phyloP scores from a whole-genome alignment of 1,284 basidiomycete species.

The Puccinia hordei region DNA sequence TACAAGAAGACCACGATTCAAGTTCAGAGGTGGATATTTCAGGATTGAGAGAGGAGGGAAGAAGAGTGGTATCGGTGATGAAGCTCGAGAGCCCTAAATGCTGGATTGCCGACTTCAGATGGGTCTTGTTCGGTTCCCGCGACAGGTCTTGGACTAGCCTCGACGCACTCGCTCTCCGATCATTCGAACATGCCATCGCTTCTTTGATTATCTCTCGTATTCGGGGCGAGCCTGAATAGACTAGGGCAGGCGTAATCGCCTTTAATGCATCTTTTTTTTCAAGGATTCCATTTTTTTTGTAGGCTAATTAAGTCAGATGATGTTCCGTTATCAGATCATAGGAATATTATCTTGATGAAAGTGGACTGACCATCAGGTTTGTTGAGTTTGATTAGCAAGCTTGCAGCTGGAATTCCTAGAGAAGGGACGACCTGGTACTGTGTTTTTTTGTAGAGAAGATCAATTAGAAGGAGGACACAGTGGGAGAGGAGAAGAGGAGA shows the following conservation, averaged over 20 bases:
- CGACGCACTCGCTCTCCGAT: background rate
- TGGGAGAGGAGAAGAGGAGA: background rate
- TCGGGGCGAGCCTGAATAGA: background rate
- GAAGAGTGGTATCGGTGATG: background rate
- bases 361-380: background rate
- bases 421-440: background rate
- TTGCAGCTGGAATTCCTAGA: background rate
- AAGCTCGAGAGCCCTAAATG: background rate
- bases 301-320: background rate
- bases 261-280: background rate
- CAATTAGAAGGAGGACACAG: background rate
- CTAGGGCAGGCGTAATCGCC: background rate
- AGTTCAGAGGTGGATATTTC: background rate
- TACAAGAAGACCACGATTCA: background rate
- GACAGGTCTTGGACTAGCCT: background rate
- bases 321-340: no score
- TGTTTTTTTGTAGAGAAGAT: no score
- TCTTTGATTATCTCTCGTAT: background rate
- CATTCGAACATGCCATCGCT: background rate
- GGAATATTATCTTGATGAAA: background rate
- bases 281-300: background rate
- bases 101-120: background rate
- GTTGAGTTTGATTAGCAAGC: background rate
- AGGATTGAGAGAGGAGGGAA: background rate
- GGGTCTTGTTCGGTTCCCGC: background rate